Evolutionary conservation across 1,139 yeast genomes (phyloP).

Genomic region (Hemisphaericaspora lyxosophila): DNA sequence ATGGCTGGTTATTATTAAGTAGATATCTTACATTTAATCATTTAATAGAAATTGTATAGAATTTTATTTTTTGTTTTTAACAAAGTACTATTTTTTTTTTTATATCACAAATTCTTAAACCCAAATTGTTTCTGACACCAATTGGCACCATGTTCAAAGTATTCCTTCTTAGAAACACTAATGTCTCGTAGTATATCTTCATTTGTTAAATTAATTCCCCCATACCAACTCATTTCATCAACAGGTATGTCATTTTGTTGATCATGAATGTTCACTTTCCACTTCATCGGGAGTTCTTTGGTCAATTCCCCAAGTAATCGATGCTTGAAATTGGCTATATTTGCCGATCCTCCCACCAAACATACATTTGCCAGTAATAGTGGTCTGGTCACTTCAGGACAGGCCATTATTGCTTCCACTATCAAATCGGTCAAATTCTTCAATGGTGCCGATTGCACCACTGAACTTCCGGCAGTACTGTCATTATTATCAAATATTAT

Average conservation of each 20-base stretch:
- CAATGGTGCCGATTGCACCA: slow-evolving; percentile 57
- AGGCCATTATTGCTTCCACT: slow-evolving; percentile 63
- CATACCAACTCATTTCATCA: slow-evolving; percentile 41
- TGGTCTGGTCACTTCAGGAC: slow-evolving; percentile 77
- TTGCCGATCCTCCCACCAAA: slow-evolving; percentile 80
- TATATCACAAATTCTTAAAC: slow-evolving; percentile 43
- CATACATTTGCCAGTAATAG: slow-evolving; percentile 77
- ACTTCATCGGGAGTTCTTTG: slow-evolving; percentile 65
- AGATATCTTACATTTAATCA: slow-evolving; percentile 77
- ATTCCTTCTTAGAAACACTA: slow-evolving; percentile 72
- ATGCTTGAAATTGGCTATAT: slow-evolving; percentile 63
- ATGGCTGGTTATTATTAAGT: slow-evolving; percentile 80
- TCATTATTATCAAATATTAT: slow-evolving; percentile 46
- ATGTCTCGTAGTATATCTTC: slow-evolving; percentile 55
- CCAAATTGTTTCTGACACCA: slow-evolving; percentile 80
- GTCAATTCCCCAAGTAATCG: slow-evolving; percentile 62
- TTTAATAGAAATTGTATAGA: slow-evolving; percentile 34
- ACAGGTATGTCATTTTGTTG: slow-evolving; percentile 17
- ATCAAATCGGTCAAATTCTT: slow-evolving; percentile 73
- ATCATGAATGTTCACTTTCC: slow-evolving; percentile 53
- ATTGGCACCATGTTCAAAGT: slow-evolving; percentile 81
- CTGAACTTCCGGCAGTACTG: slow-evolving; percentile 25
- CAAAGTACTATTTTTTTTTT: too few relatives aligned
- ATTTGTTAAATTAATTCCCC: slow-evolving; percentile 50
- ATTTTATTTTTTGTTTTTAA: too few relatives aligned